phyloP scores from a whole-genome alignment of 495 filamentous ascomycete species.

The Hypoxylon fuscum region DNA sequence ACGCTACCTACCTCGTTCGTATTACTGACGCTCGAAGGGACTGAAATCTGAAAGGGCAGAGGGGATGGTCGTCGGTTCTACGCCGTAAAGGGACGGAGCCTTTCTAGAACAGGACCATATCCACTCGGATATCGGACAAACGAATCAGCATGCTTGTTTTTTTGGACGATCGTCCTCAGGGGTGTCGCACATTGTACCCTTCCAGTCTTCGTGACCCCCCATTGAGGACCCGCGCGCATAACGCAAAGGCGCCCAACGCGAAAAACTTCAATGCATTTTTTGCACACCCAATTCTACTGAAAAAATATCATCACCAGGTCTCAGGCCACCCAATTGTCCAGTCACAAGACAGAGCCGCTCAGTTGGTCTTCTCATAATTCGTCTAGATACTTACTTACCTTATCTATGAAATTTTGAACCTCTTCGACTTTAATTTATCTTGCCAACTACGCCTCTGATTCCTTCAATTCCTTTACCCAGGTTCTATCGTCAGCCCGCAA shows the following conservation, averaged over 20 bases:
- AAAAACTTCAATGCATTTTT: conserved; percentile 32
- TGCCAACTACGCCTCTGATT: conserved; percentile 16
- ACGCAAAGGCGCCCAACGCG: conserved; percentile 37
- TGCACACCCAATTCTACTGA: conserved; percentile 25
- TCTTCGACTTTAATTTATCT: conserved; percentile 5
- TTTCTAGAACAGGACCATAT: conserved; percentile 9
- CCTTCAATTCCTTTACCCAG: conserved; percentile 16
- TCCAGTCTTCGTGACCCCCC: background rate
- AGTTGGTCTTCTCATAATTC: background rate
- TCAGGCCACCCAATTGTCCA: conserved; percentile 16
- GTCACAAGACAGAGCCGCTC: conserved; percentile 12
- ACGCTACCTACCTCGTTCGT: conserved; percentile 18
- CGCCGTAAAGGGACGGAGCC: conserved; percentile 9
- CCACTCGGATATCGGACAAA: conserved; percentile 2
- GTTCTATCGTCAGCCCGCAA: conserved; percentile 6
- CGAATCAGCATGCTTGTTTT: conserved; percentile 16
- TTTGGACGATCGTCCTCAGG: background rate
- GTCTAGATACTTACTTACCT: background rate
- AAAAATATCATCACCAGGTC: conserved; percentile 21
- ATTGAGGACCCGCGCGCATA: conserved; percentile 31
- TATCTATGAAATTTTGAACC: background rate
- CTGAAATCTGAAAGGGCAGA: conserved; percentile 1
- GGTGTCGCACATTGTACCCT: background rate
- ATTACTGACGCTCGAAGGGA: conserved; percentile 9
- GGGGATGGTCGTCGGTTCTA: conserved; percentile 16